Conservation (phyloP, 1,139 yeast genomes). For the Suhomyces bribrorum region DNA sequence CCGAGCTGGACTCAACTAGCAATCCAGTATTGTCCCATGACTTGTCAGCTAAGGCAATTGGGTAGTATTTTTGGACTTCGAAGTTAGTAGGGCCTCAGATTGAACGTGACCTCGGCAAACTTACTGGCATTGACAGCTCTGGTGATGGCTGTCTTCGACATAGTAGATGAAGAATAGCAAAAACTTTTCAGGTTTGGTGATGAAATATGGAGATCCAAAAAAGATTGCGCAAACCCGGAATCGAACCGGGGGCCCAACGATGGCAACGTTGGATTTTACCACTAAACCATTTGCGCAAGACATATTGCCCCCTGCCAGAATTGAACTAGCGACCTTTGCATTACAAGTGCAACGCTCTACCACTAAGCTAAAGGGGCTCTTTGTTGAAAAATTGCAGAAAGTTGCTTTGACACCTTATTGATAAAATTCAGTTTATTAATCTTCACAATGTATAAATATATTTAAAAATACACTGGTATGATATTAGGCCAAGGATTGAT, state of each 20-base stretch:
- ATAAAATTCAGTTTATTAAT: no score
- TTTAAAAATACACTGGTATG: no score
- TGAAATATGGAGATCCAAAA: conserved; percentile 1
- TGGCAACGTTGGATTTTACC: conserved; percentile 17
- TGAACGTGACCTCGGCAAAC: conserved; percentile 9
- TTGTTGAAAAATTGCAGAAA: neutral
- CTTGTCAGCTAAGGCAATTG: conserved; percentile 73
- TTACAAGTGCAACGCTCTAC: conserved; percentile 96
- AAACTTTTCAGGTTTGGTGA: neutral
- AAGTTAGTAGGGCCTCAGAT: conserved; percentile 14
- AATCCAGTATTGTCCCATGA: conserved; percentile 96
- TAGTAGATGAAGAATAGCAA: neutral
- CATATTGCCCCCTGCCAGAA: conserved; percentile 84
- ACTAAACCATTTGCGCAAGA: conserved; percentile 15
- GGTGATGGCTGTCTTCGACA: conserved; percentile 44
- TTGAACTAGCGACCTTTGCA: conserved; percentile 95
- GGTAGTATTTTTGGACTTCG: conserved; percentile 67
- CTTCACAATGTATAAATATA: no score
- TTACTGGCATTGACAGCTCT: conserved; percentile 50
- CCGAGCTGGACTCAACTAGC: conserved; percentile 62
- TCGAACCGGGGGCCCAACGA: conserved; percentile 18
- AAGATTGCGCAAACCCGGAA: conserved; percentile 16
- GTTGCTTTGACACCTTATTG: no score
- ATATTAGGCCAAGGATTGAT: no score
- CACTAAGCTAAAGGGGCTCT: conserved; percentile 85